Percentiles rank a stretch among this genome's conserved stretches.
Conservation (phyloP, 306 rosid species). For the Begonia peltatifolia region DNA sequence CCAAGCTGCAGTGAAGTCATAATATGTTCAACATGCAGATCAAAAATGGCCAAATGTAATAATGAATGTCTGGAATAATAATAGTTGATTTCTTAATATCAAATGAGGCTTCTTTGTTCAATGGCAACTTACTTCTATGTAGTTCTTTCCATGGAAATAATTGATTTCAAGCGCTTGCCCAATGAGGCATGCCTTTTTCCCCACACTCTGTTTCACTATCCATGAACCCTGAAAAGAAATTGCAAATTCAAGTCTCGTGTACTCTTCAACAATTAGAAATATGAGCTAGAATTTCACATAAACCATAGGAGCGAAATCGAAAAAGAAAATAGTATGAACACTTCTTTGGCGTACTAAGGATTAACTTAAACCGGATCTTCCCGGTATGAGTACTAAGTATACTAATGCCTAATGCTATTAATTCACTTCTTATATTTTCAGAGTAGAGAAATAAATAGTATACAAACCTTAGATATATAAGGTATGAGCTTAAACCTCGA, state of each 20-base stretch:
- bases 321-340: background rate
- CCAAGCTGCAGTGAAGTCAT: constrained; percentile 24
- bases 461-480: constrained; percentile 71
- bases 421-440: no score
- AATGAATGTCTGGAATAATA: background rate
- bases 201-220: constrained; percentile 95
- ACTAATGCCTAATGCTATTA: no score
- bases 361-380: no score
- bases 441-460: no score
- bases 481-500: constrained; percentile 90
- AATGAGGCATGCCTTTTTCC: constrained; percentile 76
- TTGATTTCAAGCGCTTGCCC: constrained; percentile 57
- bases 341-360: no score
- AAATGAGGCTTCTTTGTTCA: background rate
- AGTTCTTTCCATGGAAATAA: constrained; percentile 65
- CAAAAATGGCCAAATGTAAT: constrained; percentile 1
- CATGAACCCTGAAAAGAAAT: constrained; percentile 64
- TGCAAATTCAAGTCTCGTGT: background rate
- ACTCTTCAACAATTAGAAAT: no score
- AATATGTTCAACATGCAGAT: background rate
- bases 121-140: constrained; percentile 46
- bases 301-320: no score
- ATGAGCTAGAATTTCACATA: no score
- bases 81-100: background rate
- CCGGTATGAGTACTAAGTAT: no score